Base-by-base conservation (phyloP, 2,329 filamentous ascomycete species). In the Clonostachys rosea region DNA sequence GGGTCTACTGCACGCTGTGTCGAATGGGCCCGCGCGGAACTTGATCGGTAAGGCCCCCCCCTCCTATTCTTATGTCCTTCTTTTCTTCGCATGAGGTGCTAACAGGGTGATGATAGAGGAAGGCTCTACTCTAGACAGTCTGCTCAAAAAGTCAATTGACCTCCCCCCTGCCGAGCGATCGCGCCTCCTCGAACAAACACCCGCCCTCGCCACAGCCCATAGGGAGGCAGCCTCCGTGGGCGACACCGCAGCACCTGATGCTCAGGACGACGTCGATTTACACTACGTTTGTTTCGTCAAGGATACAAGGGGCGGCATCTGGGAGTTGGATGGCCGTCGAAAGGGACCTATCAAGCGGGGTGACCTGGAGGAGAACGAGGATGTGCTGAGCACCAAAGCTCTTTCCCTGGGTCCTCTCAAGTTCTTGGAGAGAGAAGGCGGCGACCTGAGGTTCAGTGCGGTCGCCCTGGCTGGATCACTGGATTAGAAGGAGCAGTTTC, bases 261-360 rank as follows among this genome's bases (percentile, higher is more conserved):
- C 90, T 9, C 78, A 83, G n/a, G 87, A 89, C 58, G 80, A 86
- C 55, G 77, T 96, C n/a, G 92, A 96, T 61, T 74, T 96, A 57
- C 94, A 99, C 71, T 97, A 95, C 64, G 92, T 97, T 42, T 94
- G 89, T 61, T 99, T 97, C 67, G 87, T 94, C 45, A 94, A 91
- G 72, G 74, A 74, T 34, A 69, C 68, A 45, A 83, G 87, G 63
- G 85, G 85, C 47, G 78, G 63, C 12, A 58, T 83, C 36, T 83
- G 78, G 77, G 79, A 83, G 69, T 71, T 83, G 11, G 79, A 83
- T 55, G 79, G 79, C 4, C 67, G 79, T 44, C 61, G 76, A 47
- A 82, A 80, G 63, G 80, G 79, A 0, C 80, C 80, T 8, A 68
- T 83, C 33, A 61, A 68, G 39, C 64, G 78, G 20, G 86, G 85